These are phyloP conservation scores for Cucurbita pepo DNA, from an alignment of 306 rosid genomes.

Conservation along the genomic window DNA sequence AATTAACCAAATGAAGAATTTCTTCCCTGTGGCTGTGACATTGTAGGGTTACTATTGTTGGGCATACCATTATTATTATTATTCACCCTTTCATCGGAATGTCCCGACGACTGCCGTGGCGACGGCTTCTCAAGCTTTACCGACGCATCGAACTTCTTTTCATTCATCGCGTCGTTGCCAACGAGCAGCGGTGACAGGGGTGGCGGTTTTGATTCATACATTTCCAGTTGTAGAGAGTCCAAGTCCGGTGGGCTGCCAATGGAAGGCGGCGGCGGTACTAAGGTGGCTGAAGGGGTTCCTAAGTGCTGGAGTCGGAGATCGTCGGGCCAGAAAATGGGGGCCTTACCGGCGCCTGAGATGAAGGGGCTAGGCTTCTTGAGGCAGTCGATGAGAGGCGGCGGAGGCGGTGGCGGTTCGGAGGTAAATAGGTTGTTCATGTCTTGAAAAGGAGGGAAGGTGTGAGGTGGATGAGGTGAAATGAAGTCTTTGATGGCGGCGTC, in stretches of 20 bases:
- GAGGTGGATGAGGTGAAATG: conserved; percentile 40
- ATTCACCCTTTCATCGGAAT: not conserved
- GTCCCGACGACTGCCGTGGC: not conserved
- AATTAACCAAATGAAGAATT: conserved; percentile 1
- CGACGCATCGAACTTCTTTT: not conserved
- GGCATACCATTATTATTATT: not conserved
- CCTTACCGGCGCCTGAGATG: conserved; percentile 41
- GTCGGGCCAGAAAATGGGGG: conserved; percentile 80
- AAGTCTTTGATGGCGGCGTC: conserved; percentile 50
- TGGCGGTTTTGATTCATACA: not conserved
- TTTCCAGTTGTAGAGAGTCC: not conserved
- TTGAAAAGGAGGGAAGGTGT: conserved; percentile 67
- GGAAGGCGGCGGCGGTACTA: not conserved
- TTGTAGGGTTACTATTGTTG: not conserved
- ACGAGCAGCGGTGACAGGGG: not conserved
- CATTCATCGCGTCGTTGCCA: not conserved
- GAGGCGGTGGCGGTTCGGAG: conserved; percentile 28
- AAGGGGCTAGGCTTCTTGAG: conserved; percentile 52
- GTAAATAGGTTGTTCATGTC: conserved; percentile 61
- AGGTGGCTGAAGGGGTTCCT: conserved; percentile 22
- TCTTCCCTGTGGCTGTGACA: conserved; percentile 3
- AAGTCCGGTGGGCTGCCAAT: not conserved
- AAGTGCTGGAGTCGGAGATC: conserved; percentile 80
- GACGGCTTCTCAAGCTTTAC: not conserved
- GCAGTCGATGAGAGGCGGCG: conserved; percentile 5